Evolutionary conservation across 1,139 yeast species (phyloP).

Genomic region (Yamadazyma spencermartinsiae): DNA sequence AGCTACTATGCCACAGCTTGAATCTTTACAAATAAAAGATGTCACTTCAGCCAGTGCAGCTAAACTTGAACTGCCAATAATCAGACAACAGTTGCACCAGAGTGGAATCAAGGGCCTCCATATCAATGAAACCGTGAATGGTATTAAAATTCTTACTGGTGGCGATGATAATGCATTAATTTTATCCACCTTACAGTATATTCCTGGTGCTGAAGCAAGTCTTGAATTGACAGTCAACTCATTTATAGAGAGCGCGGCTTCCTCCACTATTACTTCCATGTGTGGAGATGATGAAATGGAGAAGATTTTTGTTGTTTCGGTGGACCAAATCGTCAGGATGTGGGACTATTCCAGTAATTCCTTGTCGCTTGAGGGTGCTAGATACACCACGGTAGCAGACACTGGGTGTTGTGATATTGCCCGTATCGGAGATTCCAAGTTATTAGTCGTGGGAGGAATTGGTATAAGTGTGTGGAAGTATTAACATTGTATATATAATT

Average conservation of each 20-base stretch:
- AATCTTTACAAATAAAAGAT: background rate
- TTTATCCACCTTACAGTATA: constrained; percentile 36
- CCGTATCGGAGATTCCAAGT: constrained; percentile 19
- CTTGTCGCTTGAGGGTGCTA: constrained; percentile 40
- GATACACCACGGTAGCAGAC: constrained; percentile 84
- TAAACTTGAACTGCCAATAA: constrained; percentile 26
- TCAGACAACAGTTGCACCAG: constrained; percentile 68
- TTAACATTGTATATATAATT: background rate
- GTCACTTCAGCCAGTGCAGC: background rate
- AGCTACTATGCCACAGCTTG: background rate
- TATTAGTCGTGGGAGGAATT: constrained; percentile 66
- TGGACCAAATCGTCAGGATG: constrained; percentile 72
- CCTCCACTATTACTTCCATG: constrained; percentile 81
- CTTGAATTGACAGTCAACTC: constrained; percentile 25
- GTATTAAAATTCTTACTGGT: constrained; percentile 59
- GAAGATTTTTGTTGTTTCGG: constrained; percentile 54
- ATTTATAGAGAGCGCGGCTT: constrained; percentile 62
- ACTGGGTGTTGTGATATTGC: constrained; percentile 69
- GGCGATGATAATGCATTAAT: constrained; percentile 89
- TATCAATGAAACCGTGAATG: constrained; percentile 11
- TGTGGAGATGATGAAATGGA: constrained; percentile 15
- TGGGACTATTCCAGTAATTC: constrained; percentile 50
- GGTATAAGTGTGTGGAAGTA: constrained; percentile 60
- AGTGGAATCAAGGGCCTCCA: constrained; percentile 70
- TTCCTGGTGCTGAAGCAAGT: constrained; percentile 12